These are phyloP conservation scores for Platanthera zijinensis DNA, from an alignment of 106 monocot genomes.

Conservation along the genomic window DNA sequence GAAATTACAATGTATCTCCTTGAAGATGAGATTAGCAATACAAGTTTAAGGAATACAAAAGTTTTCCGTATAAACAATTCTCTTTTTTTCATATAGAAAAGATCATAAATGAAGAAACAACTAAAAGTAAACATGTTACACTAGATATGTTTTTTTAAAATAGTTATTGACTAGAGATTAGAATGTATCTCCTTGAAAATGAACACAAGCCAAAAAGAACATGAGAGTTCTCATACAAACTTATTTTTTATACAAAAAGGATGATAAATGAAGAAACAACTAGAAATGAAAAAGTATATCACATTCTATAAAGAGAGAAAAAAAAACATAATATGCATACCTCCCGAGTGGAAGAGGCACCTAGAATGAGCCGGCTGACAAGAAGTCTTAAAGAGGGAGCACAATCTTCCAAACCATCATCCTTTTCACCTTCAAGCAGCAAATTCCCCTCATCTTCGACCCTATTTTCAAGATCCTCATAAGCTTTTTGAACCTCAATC, in stretches of 20 bases:
- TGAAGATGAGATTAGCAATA: background rate
- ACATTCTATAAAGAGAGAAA: background rate
- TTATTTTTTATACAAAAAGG: background rate
- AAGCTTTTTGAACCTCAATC: constrained; percentile 49
- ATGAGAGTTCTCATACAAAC: too few relatives aligned
- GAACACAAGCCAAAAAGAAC: background rate
- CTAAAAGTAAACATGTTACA: background rate
- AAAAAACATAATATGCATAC: constrained; percentile 20
- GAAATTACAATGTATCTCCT: background rate
- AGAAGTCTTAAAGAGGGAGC: constrained; percentile 74
- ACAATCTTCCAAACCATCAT: constrained; percentile 79
- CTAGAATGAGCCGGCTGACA: constrained; percentile 70
- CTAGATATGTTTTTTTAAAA: background rate
- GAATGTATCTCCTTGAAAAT: background rate
- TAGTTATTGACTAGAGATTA: background rate
- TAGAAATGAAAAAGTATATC: background rate
- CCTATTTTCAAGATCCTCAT: constrained; percentile 24
- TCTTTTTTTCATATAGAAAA: background rate
- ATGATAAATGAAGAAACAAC: background rate
- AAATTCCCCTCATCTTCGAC: constrained; percentile 7
- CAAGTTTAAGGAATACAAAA: background rate
- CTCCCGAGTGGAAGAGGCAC: constrained; percentile 91
- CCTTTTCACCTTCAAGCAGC: constrained; percentile 74
- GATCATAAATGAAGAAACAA: background rate
- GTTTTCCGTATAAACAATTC: too few relatives aligned